These are phyloP conservation scores for Tephrocybe sp. DNA, from an alignment of 768 basidiomycete species.

Conservation along the genomic window DNA sequence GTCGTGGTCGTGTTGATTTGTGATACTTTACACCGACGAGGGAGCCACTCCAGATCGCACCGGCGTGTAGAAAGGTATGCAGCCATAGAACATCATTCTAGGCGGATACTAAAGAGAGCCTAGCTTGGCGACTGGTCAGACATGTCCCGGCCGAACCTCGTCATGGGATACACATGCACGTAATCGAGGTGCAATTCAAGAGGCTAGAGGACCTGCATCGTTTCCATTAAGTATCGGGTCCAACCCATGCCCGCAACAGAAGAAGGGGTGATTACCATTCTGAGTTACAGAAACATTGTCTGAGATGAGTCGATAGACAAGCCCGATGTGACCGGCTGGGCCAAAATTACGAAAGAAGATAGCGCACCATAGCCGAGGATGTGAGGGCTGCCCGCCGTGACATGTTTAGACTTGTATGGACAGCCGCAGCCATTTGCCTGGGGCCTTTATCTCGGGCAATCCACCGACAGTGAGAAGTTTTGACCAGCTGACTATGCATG, in stretches of 20 bases:
- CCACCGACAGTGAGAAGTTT: background rate
- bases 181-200: too few species aligned
- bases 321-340: conserved; percentile 4
- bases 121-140: too few species aligned
- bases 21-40: too few species aligned
- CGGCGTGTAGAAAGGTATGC: too few species aligned
- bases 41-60: too few species aligned
- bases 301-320: background rate
- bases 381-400: background rate
- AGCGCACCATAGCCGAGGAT: background rate
- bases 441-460: background rate
- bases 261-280: background rate
- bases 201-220: too few species aligned
- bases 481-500: background rate
- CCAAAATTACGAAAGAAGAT: background rate
- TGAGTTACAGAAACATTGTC: background rate
- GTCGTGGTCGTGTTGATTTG: too few species aligned
- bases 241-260: background rate
- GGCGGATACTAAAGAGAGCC: too few species aligned
- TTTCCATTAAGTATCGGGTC: background rate
- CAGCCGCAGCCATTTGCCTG: background rate
- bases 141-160: background rate
- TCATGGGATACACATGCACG: background rate
- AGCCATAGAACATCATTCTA: too few species aligned
- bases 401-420: background rate